These are phyloP conservation scores for Rhipidocladum racemiflorum DNA, from an alignment of 176 grass and related monocot species.

Conservation along the genomic window DNA sequence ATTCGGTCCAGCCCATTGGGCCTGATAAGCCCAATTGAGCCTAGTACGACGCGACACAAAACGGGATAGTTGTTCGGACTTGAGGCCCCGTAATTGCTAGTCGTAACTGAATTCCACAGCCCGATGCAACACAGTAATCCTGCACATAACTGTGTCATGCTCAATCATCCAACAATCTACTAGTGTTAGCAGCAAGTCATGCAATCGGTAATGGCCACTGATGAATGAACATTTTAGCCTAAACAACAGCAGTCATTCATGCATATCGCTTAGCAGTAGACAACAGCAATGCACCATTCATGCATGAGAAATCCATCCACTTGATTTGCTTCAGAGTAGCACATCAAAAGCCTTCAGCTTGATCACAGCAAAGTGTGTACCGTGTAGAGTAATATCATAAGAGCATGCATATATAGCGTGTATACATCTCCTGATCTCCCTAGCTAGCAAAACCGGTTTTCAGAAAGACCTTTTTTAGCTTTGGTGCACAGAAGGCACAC, in stretches of 20 bases:
- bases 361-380: background rate
- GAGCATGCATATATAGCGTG: background rate
- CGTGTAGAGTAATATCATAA: background rate
- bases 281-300: background rate
- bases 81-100: too few species aligned
- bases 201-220: background rate
- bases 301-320: background rate
- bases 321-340: background rate
- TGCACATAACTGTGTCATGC: background rate
- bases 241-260: background rate
- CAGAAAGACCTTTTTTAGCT: background rate
- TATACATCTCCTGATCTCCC: background rate
- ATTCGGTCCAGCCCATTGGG: background rate
- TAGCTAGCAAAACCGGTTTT: background rate
- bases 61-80: too few species aligned
- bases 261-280: background rate
- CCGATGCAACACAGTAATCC: too few species aligned
- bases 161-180: background rate
- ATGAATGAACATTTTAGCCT: too few species aligned
- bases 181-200: background rate
- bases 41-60: too few species aligned
- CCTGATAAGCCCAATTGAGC: background rate
- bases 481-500: background rate
- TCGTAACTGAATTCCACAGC: background rate
- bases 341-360: background rate